Base-by-base conservation (phyloP, 1,139 yeast genomes). In the Saccharomycopsis crataegensis region DNA sequence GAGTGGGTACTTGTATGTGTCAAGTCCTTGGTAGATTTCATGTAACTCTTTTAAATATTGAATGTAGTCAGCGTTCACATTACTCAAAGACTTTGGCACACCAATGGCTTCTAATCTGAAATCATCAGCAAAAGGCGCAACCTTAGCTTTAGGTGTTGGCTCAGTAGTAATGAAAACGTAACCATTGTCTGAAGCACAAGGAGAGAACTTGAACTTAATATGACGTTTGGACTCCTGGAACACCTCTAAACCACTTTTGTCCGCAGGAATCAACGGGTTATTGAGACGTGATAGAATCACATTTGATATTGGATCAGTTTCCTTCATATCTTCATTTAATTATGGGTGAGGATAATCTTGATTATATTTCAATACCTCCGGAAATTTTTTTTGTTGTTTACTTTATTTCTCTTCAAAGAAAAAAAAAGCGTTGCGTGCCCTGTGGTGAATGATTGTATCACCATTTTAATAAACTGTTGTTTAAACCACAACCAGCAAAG, bases 201-300 rank as follows among this genome's bases (percentile, higher is more conserved):
- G 75, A 51, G 70, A 70, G 49, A 76, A 56, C 53, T 68, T 66
- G 57, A 75, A 77, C 49, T 71, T 71, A 43, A 79, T 59, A 8
- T 69, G 65, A 52, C 77, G 62, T 6, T 73, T 67, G 32, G 67
- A 52, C 43, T 67, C 57, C 44, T 60, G 48, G 61, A 65, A 59
- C 12, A 58, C 58, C 28, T 65, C 59, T 49, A 68, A n/a, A 70
- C 72, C 61, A 22, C 58, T 58, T n/a, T 58, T 55, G 3, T 59
- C 58, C 22, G 55, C 60, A 38, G 70, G 64, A 14, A 64, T 60
- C 2, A 71, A 69, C 0, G 69, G 70, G 32, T 67, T 69, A 3
- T 67, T 67, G 33, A 73, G 64, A 45, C 65, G 62, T 38, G 70
- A 66, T 11, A 72, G 61, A 3, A 71, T 69, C 22, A 70, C 71